These are phyloP conservation scores for Sporisorium graminicola DNA, from an alignment of 1,284 basidiomycete species.

Conservation along the genomic window DNA sequence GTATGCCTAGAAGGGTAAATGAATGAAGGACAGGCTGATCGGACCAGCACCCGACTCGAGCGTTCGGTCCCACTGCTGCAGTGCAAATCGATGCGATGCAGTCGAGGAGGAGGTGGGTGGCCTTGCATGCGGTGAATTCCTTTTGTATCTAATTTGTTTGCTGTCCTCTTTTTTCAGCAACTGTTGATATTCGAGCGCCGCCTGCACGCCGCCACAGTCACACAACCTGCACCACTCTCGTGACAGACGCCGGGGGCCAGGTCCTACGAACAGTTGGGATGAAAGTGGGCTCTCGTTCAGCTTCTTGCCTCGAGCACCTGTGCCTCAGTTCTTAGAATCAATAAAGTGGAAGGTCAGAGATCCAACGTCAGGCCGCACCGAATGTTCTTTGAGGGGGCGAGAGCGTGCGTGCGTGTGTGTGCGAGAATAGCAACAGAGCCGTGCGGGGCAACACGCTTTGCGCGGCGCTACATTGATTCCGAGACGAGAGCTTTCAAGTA, in stretches of 20 bases:
- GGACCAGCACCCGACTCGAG: too few relatives aligned
- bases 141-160: not conserved
- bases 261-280: not conserved
- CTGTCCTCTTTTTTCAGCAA: not conserved
- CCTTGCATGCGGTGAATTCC: constrained; percentile 2
- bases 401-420: too few relatives aligned
- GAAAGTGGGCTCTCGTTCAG: not conserved
- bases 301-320: not conserved
- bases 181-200: not conserved
- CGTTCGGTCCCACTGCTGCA: too few relatives aligned
- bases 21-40: too few relatives aligned
- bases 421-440: not conserved
- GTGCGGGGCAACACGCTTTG: not conserved
- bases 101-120: not conserved
- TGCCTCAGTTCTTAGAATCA: not conserved
- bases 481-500: not conserved
- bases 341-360: not conserved
- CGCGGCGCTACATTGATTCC: not conserved
- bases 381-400: not conserved
- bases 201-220: not conserved
- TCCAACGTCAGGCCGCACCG: not conserved
- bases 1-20: too few relatives aligned
- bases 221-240: not conserved
- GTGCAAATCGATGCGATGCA: constrained; percentile 1
- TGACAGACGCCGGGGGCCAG: not conserved